Evolutionary conservation across 768 basidiomycete species (phyloP), one percentile per base, ranked within the genome.

Genomic region (Mycena venus): DNA sequence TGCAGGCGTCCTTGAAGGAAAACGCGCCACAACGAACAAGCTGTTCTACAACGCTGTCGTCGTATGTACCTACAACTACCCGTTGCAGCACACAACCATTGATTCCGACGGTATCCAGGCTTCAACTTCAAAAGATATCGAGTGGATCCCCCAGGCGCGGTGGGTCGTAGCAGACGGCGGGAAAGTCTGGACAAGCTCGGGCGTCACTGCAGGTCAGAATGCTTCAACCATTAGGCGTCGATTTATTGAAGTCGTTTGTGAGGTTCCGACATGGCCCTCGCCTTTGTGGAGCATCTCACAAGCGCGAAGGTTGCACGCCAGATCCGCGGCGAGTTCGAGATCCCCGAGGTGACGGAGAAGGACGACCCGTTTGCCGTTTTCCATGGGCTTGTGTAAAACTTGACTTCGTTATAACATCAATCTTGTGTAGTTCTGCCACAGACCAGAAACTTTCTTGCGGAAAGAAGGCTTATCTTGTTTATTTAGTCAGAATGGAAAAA

Each of bases 21-120:
- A 81, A 61, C 74, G 79, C 12, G 85, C 85, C 31, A 86, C 85
- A 10, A 84, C 85, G 19, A 85, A 85, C 78, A 86, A 86, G 73
- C 56, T 78, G 6, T 47, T 63, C 9, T 85, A 80, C 71, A 81
- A 72, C 36, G 27, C 47, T 10, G 70, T 83, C 47, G 73, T 73
- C 64, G 84, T 84, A 65, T 21, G 70, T 59, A 29, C 27, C 4
- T 55, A 19, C 14, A 25, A 49, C 21, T n/a, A 0, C n/a, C 19
- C 14, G 2, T n/a, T 8, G 17, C 17, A 19, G 9, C 4, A 27
- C 14, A 12, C 31, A 31, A 29, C 11, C n/a, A 17, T 31, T n/a
- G 12, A 51, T 44, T 6, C 8, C 25, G 29, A 44, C 12, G 8
- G n/a, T 58, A 4, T n/a, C 0, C 31, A 80, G 78, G 72, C 67